Evolutionary conservation across 176 grass and related monocot species (phyloP), one percentile per base, ranked within the genome.

Genomic region (Carex scoparia): DNA sequence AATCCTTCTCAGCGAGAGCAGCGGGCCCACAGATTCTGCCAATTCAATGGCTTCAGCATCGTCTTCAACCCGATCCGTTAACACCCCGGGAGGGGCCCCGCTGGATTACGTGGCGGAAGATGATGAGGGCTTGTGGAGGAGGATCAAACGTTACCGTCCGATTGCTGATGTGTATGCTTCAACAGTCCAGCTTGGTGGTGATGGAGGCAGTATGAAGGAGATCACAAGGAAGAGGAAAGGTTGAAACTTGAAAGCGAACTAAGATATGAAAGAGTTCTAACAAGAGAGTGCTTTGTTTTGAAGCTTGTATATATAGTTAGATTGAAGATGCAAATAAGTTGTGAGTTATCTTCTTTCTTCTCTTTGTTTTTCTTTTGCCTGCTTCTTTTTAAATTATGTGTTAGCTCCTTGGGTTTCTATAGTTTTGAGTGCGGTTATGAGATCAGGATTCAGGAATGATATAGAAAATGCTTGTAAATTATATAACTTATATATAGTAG

Each of bases 91-190:
- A 37, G 7, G 27, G 5, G 4, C 10, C 11, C 79, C 5, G 1
- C 35, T 11, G 1, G 82, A 57, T 7, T 86, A 67, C 11, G 81
- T 35, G 40, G 87, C 71, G 32, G 89, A 88, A 61, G 88, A 87
- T 80, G 87, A 79, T 12, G 1, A 40, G 2, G 79, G 74, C 10
- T 86, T 58, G 51, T 66, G 63, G 84, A 67, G 94, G 11, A 88
- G 55, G 87, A 81, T 15, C 64, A 91, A 53, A 86, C 85, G 88
- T 58, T 90, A 71, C 60, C 91, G 89, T 38, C 32, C 62, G 82
- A 92, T 93, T 81, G 27, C 65, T 5, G 88, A 91, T 80, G 82
- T 98, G 77, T 98, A 95, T 75, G 69, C 33, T 1, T 72, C 56
- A 12, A 92, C 86, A 3, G 59, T 3, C 12, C 51, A 37, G 75